A percentile compares a stretch with the other conserved stretches of the same genome.
phyloP scores from a whole-genome alignment of 2,329 filamentous ascomycete species.

The Botrytis medusae region DNA sequence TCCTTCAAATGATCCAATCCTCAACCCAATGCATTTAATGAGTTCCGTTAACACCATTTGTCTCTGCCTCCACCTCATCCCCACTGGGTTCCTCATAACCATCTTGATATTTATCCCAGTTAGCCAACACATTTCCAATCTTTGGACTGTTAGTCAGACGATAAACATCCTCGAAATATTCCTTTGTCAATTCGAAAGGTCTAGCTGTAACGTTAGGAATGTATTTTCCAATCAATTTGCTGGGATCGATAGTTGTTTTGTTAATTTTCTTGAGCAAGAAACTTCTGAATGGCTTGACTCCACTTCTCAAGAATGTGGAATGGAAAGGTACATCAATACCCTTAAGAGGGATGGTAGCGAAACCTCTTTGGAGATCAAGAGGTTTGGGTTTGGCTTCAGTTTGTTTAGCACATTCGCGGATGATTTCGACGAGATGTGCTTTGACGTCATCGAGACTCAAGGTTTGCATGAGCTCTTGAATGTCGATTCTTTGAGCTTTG shows the following conservation, averaged over 20 bases:
- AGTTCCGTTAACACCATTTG: conserved; percentile 8
- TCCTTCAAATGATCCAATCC: neutral
- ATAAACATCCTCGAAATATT: conserved; percentile 99
- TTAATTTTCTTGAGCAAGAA: conserved; percentile 99
- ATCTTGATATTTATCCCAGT: conserved; percentile 42
- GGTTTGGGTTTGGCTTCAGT: conserved; percentile 87
- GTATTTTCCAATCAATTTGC: conserved; percentile 96
- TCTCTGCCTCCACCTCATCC: conserved; percentile 3
- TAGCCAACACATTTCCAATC: conserved; percentile 40
- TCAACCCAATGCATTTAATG: neutral
- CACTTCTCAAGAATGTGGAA: conserved; percentile 94
- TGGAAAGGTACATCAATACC: conserved; percentile 99
- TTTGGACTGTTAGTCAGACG: conserved; percentile 70
- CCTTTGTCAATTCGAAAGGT: conserved; percentile 93
- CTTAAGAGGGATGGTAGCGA: conserved; percentile 93
- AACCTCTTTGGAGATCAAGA: conserved; percentile 87
- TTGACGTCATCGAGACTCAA: conserved; percentile 89
- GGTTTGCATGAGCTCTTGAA: conserved; percentile 85
- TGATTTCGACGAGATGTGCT: conserved; percentile 84
- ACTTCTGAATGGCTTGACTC: conserved; percentile 97
- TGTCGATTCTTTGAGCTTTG: conserved; percentile 96
- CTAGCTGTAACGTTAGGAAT: conserved; percentile 97
- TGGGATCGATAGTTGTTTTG: conserved; percentile 96
- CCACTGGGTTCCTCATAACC: conserved; percentile 10
- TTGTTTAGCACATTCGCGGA: conserved; percentile 80